Base-by-base conservation (phyloP, 768 basidiomycete species). In the Cyclocybe aegerita region DNA sequence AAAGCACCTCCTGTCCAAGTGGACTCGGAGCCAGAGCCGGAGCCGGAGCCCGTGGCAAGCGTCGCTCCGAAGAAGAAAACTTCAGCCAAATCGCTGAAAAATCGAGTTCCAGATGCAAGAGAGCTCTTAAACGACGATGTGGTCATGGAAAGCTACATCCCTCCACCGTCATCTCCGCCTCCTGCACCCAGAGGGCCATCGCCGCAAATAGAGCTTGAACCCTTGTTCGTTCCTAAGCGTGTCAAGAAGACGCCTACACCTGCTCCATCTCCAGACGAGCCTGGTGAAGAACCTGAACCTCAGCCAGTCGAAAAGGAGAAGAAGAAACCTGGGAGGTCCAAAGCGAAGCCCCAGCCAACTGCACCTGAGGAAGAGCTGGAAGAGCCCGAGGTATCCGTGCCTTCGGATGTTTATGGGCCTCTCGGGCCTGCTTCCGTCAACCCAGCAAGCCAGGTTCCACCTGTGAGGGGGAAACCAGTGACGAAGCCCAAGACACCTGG, bases 161-260 rank as follows among this genome's bases (percentile, higher is more conserved):
- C 50, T 17, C 46, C 58, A 1, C 57, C 56, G 14, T 33, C 54
- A 4, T 42, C 43, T 10, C 54, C 60, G 16, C 54, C 50, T 17
- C 49, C 45, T 4, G 39, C 34, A 29, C 49, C 49, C 23, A 23
- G 23, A 1, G 41, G 40, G 6, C 36, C 35, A 9, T 11, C 43
- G 16, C 38, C 43, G 43, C 51, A 34, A 12, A 47, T 46, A 4
- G 55, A 53, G 32, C 54, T 62, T 11, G 39, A 53, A 9, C 60
- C 60, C 14, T 46, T 63, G 15, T 57, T 59, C 41, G 39, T 61
- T 34, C 60, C 63, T 32, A 65, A 65, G 50, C 60, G 64, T 6
- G 56, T 5, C 23, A 23, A 23, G 23, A 23, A 23, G 23, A 5
- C 5, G 23, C 23, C 44, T 39, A 46, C 43, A 12, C 31, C 41